phyloP scores from a whole-genome alignment of 73 alveolate genomes.

The Paraurostyla sp. region DNA sequence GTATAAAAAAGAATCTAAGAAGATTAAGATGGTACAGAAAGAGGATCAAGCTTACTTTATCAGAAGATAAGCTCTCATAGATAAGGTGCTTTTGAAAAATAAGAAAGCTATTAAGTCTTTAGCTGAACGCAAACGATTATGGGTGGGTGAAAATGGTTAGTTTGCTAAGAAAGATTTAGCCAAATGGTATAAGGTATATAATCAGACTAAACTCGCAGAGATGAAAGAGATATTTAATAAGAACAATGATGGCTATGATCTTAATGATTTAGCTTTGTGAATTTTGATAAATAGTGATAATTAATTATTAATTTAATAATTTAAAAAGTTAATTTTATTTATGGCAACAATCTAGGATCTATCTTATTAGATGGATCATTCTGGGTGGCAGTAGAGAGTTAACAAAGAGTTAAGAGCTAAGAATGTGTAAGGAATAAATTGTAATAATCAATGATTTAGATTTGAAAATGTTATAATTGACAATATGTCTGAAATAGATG shows the following conservation, averaged over 20 bases:
- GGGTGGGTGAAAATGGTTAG: constrained; percentile 51
- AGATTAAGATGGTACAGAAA: background rate
- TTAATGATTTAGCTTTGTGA: constrained; percentile 13
- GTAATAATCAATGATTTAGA: background rate
- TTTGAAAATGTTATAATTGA: constrained; percentile 38
- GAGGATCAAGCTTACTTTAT: constrained; percentile 23
- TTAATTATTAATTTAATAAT: background rate
- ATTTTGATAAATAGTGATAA: too few species aligned
- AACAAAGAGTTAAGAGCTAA: constrained; percentile 54
- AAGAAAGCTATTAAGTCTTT: constrained; percentile 17
- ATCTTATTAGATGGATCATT: constrained; percentile 40
- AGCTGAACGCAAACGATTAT: constrained; percentile 46
- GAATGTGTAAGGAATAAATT: background rate
- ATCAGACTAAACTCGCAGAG: constrained; percentile 50
- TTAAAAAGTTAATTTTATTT: background rate
- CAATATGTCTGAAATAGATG: constrained; percentile 33
- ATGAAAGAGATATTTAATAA: constrained; percentile 44
- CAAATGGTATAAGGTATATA: constrained; percentile 52
- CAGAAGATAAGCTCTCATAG: constrained; percentile 52
- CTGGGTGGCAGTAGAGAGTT: constrained; percentile 74
- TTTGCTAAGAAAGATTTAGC: constrained; percentile 60
- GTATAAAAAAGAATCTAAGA: constrained; percentile 52
- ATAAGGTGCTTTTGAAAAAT: constrained; percentile 42
- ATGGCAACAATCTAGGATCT: constrained; percentile 20
- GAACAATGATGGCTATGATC: constrained; percentile 39